Percentiles rank a stretch among this genome's conserved stretches.
These are phyloP conservation scores for Colletotrichum echinochloae DNA, from an alignment of 2,329 filamentous ascomycete genomes.

Conservation along the genomic window DNA sequence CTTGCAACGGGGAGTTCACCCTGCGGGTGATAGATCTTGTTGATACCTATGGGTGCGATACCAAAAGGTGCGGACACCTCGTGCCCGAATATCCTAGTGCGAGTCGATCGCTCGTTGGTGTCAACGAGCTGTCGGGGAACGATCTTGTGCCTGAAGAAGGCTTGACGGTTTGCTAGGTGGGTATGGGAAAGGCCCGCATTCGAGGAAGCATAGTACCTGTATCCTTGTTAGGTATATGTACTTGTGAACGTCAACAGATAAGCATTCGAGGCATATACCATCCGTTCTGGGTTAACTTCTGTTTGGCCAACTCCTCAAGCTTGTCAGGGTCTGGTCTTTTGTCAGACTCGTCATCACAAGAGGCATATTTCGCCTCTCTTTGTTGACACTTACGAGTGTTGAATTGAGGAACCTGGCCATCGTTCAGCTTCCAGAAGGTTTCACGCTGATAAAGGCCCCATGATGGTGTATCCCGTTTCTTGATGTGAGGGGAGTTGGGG, in stretches of 20 bases:
- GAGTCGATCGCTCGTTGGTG: conserved; percentile 66
- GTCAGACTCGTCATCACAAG: background rate
- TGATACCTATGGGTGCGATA: conserved; percentile 75
- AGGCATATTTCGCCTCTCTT: background rate
- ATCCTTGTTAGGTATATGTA: background rate
- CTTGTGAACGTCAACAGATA: background rate
- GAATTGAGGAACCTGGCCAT: conserved; percentile 43
- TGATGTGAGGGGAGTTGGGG: conserved; percentile 43
- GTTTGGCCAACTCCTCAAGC: conserved; percentile 68
- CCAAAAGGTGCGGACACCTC: conserved; percentile 69
- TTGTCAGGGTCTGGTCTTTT: conserved; percentile 63
- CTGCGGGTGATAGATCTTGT: conserved; percentile 71
- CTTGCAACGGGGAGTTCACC: conserved; percentile 71
- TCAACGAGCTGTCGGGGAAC: conserved; percentile 72
- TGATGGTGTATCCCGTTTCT: conserved; percentile 43
- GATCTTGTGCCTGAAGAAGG: conserved; percentile 74
- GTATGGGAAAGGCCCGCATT: conserved; percentile 66
- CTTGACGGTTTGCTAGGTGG: conserved; percentile 69
- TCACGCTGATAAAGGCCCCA: conserved; percentile 46
- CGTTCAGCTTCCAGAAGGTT: conserved; percentile 46
- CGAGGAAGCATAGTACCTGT: conserved; percentile 65
- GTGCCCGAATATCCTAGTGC: conserved; percentile 70
- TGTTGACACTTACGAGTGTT: conserved; percentile 42
- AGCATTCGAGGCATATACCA: conserved; percentile 52
- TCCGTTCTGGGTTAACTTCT: conserved; percentile 67